phyloP scores from a whole-genome alignment of 177 flowering plant species.

The Vitis hybrid region DNA sequence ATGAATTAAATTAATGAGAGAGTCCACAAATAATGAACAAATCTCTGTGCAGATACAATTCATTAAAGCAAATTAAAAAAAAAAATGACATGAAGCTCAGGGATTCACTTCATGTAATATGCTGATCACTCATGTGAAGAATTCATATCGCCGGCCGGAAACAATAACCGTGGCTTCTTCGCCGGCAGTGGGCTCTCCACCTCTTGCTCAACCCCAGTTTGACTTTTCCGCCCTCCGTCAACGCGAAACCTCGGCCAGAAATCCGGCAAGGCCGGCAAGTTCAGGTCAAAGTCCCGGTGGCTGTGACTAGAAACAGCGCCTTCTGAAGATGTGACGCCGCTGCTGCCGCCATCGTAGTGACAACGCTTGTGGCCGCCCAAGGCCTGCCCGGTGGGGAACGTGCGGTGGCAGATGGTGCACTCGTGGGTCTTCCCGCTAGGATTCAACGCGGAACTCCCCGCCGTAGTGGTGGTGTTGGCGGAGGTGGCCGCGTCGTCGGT shows the following conservation, averaged over 20 bases:
- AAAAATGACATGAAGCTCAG: background rate
- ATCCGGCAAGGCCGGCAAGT: slow-evolving; percentile 66
- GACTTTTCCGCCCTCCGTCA: slow-evolving; percentile 13
- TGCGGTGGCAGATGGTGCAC: slow-evolving; percentile 55
- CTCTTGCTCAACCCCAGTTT: slow-evolving; percentile 43
- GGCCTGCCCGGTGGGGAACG: slow-evolving; percentile 61
- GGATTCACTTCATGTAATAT: background rate
- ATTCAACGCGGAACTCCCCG: background rate
- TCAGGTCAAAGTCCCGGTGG: slow-evolving; percentile 62
- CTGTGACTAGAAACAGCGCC: slow-evolving; percentile 28
- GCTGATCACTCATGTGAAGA: background rate
- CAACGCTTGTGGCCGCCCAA: slow-evolving; percentile 62
- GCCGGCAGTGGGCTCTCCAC: slow-evolving; percentile 58
- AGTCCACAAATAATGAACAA: too few relatives aligned
- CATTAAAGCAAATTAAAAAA: too few relatives aligned
- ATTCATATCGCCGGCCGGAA: background rate
- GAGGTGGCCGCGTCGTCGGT: slow-evolving; percentile 6
- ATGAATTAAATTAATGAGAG: too few relatives aligned
- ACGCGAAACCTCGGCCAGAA: slow-evolving; percentile 14
- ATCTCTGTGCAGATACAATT: too few relatives aligned
- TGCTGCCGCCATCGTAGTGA: slow-evolving; percentile 57
- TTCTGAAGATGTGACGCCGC: slow-evolving; percentile 39
- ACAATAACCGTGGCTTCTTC: slow-evolving; percentile 49
- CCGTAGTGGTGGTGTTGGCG: slow-evolving; percentile 13
- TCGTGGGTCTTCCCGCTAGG: slow-evolving; percentile 37